Evolutionary conservation across 2,329 filamentous ascomycete genomes (phyloP).

Genomic region (Curvularia hawaiiensis): DNA sequence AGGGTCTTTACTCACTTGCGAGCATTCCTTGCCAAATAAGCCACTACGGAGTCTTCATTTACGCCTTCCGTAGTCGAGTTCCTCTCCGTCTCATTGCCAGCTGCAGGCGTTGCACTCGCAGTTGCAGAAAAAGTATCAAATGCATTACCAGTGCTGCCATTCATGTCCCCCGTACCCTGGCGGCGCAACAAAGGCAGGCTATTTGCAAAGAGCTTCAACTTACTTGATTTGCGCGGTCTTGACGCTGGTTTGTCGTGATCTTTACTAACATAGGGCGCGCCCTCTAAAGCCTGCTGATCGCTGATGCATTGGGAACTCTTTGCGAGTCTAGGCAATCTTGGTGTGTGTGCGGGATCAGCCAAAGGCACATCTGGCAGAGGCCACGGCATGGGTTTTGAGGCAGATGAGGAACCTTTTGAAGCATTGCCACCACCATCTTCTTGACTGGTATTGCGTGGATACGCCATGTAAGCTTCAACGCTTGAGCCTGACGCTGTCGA

Average conservation of each 20-base stretch:
- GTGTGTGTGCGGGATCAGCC: background rate
- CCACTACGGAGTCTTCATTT: conserved; percentile 19
- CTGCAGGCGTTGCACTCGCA: background rate
- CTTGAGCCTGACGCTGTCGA: conserved; percentile 38
- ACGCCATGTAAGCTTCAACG: conserved; percentile 20
- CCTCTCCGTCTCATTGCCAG: conserved; percentile 2
- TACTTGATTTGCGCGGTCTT: conserved; percentile 25
- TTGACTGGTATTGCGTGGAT: conserved; percentile 21
- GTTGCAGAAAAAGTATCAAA: conserved; percentile 10
- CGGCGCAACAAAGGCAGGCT: conserved; percentile 30
- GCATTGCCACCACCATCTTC: conserved; percentile 11
- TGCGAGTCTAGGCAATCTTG: background rate
- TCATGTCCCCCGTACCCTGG: conserved; percentile 24
- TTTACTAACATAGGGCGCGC: conserved; percentile 6
- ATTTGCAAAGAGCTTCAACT: conserved; percentile 25
- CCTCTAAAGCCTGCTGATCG: conserved; percentile 18
- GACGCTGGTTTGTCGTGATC: conserved; percentile 1
- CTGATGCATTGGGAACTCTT: conserved; percentile 9
- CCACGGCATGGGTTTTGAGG: conserved; percentile 14
- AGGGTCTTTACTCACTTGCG: conserved; percentile 20
- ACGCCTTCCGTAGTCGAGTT: conserved; percentile 1
- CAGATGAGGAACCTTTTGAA: conserved; percentile 10
- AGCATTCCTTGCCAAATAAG: conserved; percentile 20
- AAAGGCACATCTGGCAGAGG: conserved; percentile 18
- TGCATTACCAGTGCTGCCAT: conserved; percentile 8